A percentile compares a stretch with the other conserved stretches of the same genome.
These are phyloP conservation scores for Larix kaempferi DNA, from an alignment of 75 land plant genomes.

Conservation along the genomic window DNA sequence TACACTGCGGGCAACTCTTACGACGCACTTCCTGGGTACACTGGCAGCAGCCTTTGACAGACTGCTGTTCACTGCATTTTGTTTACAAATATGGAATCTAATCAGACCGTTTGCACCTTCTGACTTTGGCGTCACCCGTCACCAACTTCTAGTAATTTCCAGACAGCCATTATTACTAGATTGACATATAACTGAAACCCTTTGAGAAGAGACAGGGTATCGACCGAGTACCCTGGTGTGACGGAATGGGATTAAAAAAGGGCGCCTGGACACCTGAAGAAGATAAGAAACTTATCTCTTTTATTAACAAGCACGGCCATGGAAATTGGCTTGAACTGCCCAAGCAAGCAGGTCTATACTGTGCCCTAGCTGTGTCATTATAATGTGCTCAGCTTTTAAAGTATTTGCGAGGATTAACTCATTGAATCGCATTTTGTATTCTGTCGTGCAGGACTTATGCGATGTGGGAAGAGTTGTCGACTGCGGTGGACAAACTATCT, in stretches of 20 bases:
- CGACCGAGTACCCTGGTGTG: conserved; percentile 53
- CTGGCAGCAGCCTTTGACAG: too few relatives aligned
- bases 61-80: too few relatives aligned
- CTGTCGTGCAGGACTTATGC: conserved; percentile 14
- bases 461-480: conserved; percentile 26
- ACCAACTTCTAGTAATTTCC: not conserved
- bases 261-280: conserved; percentile 65
- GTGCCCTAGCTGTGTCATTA: not conserved
- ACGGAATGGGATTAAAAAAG: conserved; percentile 47
- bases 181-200: not conserved
- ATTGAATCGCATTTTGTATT: not conserved
- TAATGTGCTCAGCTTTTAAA: not conserved
- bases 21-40: too few relatives aligned
- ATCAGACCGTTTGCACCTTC: not conserved
- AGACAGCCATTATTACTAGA: too few relatives aligned
- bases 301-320: conserved; percentile 36
- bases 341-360: conserved; percentile 40
- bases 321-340: conserved; percentile 55
- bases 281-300: conserved; percentile 27
- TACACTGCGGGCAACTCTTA: too few relatives aligned
- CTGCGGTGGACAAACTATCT: conserved; percentile 20
- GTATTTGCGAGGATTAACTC: not conserved
- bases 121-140: conserved; percentile 8
- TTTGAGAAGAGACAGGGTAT: not conserved
- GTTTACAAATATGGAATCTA: not conserved